Percentiles rank a stretch among this genome's conserved stretches.
Evolutionary conservation across 225 moss, liverwort and hornwort genomes (phyloP).

Genomic region (Thuidium tamariscinum): DNA sequence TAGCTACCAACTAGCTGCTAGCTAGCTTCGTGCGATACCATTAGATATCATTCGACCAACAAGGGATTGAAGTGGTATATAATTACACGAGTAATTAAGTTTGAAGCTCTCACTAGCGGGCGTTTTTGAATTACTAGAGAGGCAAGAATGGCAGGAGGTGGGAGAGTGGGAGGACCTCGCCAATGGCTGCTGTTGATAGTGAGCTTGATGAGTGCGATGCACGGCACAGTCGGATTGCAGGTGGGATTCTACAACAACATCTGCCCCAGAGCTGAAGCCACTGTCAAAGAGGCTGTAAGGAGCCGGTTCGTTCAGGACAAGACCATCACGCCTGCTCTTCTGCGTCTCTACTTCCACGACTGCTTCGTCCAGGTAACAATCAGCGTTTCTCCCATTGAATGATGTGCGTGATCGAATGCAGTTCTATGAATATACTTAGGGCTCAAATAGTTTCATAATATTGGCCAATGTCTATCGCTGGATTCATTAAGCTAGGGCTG

Average conservation of each 20-base stretch:
- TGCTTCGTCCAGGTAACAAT: slow-evolving; percentile 26
- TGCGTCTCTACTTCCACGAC: slow-evolving; percentile 43
- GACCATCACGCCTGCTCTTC: slow-evolving; percentile 33
- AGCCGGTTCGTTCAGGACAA: slow-evolving; percentile 6
- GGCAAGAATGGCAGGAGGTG: background rate
- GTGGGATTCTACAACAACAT: slow-evolving; percentile 29
- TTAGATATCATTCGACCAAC: background rate
- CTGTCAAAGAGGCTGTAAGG: background rate
- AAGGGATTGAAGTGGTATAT: background rate
- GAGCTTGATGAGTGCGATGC: slow-evolving; percentile 11
- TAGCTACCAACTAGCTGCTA: background rate
- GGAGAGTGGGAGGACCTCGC: background rate
- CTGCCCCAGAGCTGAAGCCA: slow-evolving; percentile 21
- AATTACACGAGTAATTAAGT: background rate
- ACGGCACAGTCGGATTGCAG: slow-evolving; percentile 10
- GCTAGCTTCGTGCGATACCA: background rate
- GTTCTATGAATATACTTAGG: background rate
- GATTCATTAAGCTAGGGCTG: background rate
- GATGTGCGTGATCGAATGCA: background rate
- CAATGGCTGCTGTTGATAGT: slow-evolving; percentile 7
- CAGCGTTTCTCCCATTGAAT: background rate
- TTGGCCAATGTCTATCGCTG: background rate
- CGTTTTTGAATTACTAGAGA: background rate
- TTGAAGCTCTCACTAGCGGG: background rate
- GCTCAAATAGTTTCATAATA: background rate